Evolutionary conservation across 129 eudicot genomes (phyloP).

Genomic region (Silybum marianum): DNA sequence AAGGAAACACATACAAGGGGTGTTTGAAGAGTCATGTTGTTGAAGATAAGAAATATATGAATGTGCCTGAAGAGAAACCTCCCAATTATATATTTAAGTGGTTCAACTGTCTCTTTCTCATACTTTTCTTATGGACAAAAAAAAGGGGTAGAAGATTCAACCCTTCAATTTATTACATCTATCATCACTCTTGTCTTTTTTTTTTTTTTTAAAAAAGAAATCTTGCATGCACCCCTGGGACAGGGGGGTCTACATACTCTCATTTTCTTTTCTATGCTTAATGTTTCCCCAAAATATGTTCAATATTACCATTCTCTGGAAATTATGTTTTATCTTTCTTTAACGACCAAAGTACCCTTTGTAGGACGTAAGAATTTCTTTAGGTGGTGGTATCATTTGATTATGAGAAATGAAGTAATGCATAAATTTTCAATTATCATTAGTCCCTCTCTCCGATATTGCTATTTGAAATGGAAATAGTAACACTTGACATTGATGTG

Average conservation of each 20-base stretch:
- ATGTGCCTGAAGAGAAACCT: not conserved
- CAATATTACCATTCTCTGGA: not conserved
- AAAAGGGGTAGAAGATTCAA: not conserved
- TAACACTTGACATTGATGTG: no score
- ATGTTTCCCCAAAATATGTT: not conserved
- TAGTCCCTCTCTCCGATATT: no score
- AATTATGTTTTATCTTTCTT: no score
- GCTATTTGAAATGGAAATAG: no score
- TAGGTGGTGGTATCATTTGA: no score
- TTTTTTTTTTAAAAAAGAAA: not conserved
- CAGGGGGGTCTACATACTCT: not conserved
- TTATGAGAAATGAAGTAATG: no score
- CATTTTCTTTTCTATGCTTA: not conserved
- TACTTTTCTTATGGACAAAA: constrained; percentile 1
- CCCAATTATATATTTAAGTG: constrained; percentile 18
- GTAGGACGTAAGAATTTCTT: no score
- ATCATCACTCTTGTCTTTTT: not conserved
- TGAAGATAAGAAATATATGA: constrained; percentile 23
- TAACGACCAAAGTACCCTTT: not conserved
- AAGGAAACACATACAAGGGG: constrained; percentile 24
- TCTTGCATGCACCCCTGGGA: not conserved
- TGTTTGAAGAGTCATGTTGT: constrained; percentile 32
- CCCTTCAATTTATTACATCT: not conserved
- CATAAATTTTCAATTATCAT: no score
- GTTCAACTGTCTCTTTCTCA: constrained; percentile 31